Evolutionary conservation across 345 rosid species (phyloP), one percentile per base, ranked within the genome.

Genomic region (Cardamine chenopodiifolia): DNA sequence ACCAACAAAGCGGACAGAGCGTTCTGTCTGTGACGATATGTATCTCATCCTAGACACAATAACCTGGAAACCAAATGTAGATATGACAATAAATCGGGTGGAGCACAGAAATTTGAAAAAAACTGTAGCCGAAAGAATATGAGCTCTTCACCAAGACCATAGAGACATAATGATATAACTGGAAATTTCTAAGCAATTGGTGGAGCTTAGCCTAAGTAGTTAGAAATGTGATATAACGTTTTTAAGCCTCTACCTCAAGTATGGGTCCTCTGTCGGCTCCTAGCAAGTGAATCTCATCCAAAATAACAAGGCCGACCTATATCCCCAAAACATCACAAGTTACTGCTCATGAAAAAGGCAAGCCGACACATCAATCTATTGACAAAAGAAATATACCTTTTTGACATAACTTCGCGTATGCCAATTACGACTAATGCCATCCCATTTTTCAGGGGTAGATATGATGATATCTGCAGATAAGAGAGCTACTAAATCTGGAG

Each of bases 241-340:
- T 62, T 28, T 37, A 78, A 53, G 71, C 42, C 82, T 68, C 61
- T 83, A 94, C 98, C 98, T 94, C 98, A 78, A 94, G 96, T 58
- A 94, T 91, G 74, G 98, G 98, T 62, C 98, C 98, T 78, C 98
- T 90, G 78, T 94, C 98, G 64, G 96, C 97, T 73, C 98, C 98
- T 19, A 94, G 85, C 66, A 94, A 85, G 87, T 94, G 98, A 84
- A 94, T 90, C 95, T 94, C 98, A 81, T 94, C 98, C 86, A 94
- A 87, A 72, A 94, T 85, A 85, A 91, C 82, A 65, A 94, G 95
- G 52, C 98, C 98, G 62, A 94, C 97, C 98, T 94, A 77, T 71
- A 60, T 54, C 79, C 59, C 42, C 73, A 59, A 78, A 73, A 68
- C 53, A 55, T 57, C 57, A 58, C 2, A 28, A 64, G 34, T 62